Base-by-base conservation (phyloP, 805 yeast genomes). In the Suhomyces xylopsoci region DNA sequence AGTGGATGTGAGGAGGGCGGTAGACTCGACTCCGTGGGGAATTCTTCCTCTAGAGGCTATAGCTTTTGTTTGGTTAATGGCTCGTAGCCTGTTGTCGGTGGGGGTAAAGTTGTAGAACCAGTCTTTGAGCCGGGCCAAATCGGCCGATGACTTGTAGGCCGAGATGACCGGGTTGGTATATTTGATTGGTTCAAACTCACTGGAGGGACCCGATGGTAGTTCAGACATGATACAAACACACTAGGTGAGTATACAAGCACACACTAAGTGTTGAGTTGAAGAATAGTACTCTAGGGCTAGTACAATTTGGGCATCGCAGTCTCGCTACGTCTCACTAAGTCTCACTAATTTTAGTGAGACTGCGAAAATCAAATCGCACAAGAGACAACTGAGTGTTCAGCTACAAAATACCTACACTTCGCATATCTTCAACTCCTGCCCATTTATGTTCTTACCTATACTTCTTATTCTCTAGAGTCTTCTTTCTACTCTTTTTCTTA, bases 11-110 rank as follows among this genome's bases (percentile, higher is more conserved):
- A 88, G 61, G 41, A 80, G 68, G 0, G 85, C 76, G 0, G 96
- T 88, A 42, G 83, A 68, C 58, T 87, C 93, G 30, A 89, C 74
- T 0, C 86, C 85, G 63, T 86, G 94, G 1, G 94, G 92, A 14
- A 88, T 59, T 58, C 71, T 77, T 17, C 91, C 90, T 62, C 88
- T 74, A 2, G 87, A 75, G 40, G 70, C 67, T 59, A 81, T 80
- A 1, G 84, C 81, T 50, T 77, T 69, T 4, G 85, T 84, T 55
- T 70, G 75, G 48, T 73, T 73, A 5, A 85, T 65, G 0, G 86
- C 91, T 48, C 80, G 61, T 6, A 40, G 10, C 46, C 83, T 65
- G 3, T 57, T 50, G 44, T 75, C 79, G 2, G 53, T 55, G 1
- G 51, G 60, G 30, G 55, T 52, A n/a, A 65, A 68, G 45, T 74